phyloP scores from a whole-genome alignment of 805 yeast genomes.

The Limtongia smithiae region DNA sequence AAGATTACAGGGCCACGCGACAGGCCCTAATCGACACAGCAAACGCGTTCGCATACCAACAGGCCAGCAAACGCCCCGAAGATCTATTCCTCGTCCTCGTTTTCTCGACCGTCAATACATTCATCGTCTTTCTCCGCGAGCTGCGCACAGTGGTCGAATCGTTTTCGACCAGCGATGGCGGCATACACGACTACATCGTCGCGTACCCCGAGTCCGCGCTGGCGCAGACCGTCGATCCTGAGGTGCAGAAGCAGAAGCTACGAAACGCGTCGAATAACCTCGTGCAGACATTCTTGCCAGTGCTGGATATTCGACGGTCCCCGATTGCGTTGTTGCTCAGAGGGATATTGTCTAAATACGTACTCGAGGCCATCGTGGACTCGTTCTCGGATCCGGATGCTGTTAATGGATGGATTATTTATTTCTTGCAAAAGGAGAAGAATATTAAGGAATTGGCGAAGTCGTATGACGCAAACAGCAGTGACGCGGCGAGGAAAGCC shows the following conservation, averaged over 20 bases:
- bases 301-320: slow-evolving; percentile 25
- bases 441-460: slow-evolving; percentile 22
- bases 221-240: slow-evolving; percentile 29
- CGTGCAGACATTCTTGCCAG: slow-evolving; percentile 27
- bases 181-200: slow-evolving; percentile 28
- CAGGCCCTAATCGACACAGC: slow-evolving; percentile 40
- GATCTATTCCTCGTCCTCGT: slow-evolving; percentile 26
- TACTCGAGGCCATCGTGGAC: slow-evolving; percentile 25
- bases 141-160: slow-evolving; percentile 21
- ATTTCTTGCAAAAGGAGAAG: slow-evolving; percentile 24
- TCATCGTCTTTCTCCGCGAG: slow-evolving; percentile 29
- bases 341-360: slow-evolving; percentile 26
- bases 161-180: slow-evolving; percentile 16
- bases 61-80: slow-evolving; percentile 23
- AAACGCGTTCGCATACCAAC: slow-evolving; percentile 21
- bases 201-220: slow-evolving; percentile 31
- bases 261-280: slow-evolving; percentile 29
- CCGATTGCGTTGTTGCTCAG: slow-evolving; percentile 24
- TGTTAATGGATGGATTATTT: slow-evolving; percentile 28
- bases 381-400: slow-evolving; percentile 29
- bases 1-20: slow-evolving; percentile 16
- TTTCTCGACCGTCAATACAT: slow-evolving; percentile 28
- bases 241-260: slow-evolving; percentile 23
- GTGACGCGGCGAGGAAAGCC: slow-evolving; percentile 1
- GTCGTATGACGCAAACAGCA: neutral